Percentiles rank a stretch among this genome's conserved stretches.
These are phyloP conservation scores for Lasiosphaeris hirsuta DNA, from an alignment of 495 filamentous ascomycete species.

Conservation along the genomic window DNA sequence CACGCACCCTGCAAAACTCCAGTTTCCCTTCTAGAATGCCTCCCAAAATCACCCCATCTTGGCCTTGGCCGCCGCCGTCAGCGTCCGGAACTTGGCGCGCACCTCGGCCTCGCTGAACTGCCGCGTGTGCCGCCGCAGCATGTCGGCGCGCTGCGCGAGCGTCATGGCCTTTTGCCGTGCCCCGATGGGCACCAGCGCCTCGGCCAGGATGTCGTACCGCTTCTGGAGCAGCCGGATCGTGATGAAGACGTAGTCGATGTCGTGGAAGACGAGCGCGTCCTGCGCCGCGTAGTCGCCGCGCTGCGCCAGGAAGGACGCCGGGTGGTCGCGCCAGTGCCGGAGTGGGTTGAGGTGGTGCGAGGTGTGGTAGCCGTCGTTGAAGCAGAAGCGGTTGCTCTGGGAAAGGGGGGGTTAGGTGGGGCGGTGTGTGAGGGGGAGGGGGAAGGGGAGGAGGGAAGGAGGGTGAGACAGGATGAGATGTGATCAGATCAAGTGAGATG, in stretches of 20 bases:
- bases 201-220: constrained; percentile 62
- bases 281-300: constrained; percentile 57
- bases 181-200: constrained; percentile 65
- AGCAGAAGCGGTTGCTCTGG: constrained; percentile 63
- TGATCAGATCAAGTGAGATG: not conserved
- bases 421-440: not conserved
- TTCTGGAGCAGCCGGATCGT: constrained; percentile 58
- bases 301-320: constrained; percentile 57
- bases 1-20: not conserved
- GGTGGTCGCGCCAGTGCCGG: constrained; percentile 75
- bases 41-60: not conserved
- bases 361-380: constrained; percentile 78
- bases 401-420: not conserved
- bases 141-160: constrained; percentile 53
- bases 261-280: constrained; percentile 61
- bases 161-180: constrained; percentile 58
- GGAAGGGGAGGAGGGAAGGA: not conserved
- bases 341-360: constrained; percentile 73
- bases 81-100: constrained; percentile 35
- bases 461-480: not conserved
- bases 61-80: not conserved
- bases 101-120: constrained; percentile 58
- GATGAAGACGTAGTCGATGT: constrained; percentile 72
- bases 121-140: constrained; percentile 60
- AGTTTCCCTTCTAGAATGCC: not conserved